Evolutionary conservation across 495 filamentous ascomycete species (phyloP).

Genomic region (Aspergillus taichungensis): DNA sequence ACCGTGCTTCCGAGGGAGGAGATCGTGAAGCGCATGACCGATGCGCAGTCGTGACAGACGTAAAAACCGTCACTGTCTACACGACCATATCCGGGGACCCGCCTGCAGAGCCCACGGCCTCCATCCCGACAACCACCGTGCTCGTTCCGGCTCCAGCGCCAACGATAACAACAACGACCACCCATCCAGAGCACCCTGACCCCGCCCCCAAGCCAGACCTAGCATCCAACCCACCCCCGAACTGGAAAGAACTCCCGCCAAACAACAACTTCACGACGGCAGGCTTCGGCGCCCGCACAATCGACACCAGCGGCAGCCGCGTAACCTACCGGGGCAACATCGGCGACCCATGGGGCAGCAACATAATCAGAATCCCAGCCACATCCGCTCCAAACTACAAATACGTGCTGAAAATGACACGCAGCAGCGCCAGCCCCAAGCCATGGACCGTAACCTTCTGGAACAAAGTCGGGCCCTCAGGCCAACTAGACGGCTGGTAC

Average conservation of each 20-base stretch:
- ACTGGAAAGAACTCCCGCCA: slow-evolving; percentile 23
- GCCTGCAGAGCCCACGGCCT: slow-evolving; percentile 1
- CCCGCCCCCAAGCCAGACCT: slow-evolving; percentile 3
- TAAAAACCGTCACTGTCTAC: slow-evolving; percentile 7
- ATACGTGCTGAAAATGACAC: slow-evolving; percentile 40
- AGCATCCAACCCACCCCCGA: not conserved
- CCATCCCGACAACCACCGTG: slow-evolving; percentile 2
- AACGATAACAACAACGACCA: not conserved
- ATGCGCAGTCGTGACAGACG: not conserved
- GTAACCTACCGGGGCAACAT: slow-evolving; percentile 38
- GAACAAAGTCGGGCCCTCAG: slow-evolving; percentile 44
- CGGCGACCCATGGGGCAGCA: slow-evolving; percentile 46
- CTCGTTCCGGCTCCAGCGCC: not conserved
- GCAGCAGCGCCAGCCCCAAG: slow-evolving; percentile 15
- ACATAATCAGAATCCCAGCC: slow-evolving; percentile 37
- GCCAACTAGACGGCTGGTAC: slow-evolving; percentile 37
- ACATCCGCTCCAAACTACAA: slow-evolving; percentile 29
- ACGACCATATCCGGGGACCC: not conserved
- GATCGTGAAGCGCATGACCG: slow-evolving; percentile 7
- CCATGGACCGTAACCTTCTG: slow-evolving; percentile 40
- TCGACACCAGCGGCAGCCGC: slow-evolving; percentile 10
- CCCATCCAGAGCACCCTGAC: slow-evolving; percentile 2
- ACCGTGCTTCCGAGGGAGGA: slow-evolving; percentile 3
- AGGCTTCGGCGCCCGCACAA: slow-evolving; percentile 12
- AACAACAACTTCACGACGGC: slow-evolving; percentile 13